phyloP scores from a whole-genome alignment of 768 basidiomycete genomes.

The Leccinum subgranulosum region DNA sequence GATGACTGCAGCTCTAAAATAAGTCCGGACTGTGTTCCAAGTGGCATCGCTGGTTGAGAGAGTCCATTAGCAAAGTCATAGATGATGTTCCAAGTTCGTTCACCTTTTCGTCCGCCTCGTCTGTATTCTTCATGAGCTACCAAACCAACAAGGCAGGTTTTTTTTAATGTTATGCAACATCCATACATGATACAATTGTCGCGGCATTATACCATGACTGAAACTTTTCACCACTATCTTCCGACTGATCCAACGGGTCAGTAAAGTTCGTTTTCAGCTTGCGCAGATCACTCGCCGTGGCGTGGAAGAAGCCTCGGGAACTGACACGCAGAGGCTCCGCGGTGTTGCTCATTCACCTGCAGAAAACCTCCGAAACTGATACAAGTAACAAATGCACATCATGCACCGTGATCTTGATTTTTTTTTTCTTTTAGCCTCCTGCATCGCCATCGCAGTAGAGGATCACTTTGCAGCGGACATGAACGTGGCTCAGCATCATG shows the following conservation, averaged over 20 bases:
- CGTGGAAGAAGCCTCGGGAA: not conserved
- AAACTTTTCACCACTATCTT: not conserved
- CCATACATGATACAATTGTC: not conserved
- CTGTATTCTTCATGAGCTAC: not conserved
- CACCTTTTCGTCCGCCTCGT: not conserved
- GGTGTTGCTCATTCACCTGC: not conserved
- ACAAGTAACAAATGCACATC: too few relatives aligned
- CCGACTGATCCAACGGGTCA: too few relatives aligned
- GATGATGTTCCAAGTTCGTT: not conserved
- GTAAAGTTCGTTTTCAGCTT: too few relatives aligned
- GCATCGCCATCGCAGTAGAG: not conserved
- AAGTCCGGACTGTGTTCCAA: not conserved
- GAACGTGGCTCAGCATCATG: too few relatives aligned
- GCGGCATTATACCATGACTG: not conserved
- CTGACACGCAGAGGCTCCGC: not conserved
- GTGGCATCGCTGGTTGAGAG: not conserved
- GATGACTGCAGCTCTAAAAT: not conserved
- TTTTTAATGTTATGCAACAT: not conserved
- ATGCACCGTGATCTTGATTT: not conserved
- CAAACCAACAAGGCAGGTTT: not conserved
- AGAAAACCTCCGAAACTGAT: too few relatives aligned
- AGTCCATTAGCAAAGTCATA: too few relatives aligned
- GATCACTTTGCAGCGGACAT: not conserved
- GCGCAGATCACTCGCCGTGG: too few relatives aligned
- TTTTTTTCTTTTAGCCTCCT: too few relatives aligned